Evolutionary conservation across 208 protist genomes (phyloP).

Genomic region (Acanthamoeba castellanii): DNA sequence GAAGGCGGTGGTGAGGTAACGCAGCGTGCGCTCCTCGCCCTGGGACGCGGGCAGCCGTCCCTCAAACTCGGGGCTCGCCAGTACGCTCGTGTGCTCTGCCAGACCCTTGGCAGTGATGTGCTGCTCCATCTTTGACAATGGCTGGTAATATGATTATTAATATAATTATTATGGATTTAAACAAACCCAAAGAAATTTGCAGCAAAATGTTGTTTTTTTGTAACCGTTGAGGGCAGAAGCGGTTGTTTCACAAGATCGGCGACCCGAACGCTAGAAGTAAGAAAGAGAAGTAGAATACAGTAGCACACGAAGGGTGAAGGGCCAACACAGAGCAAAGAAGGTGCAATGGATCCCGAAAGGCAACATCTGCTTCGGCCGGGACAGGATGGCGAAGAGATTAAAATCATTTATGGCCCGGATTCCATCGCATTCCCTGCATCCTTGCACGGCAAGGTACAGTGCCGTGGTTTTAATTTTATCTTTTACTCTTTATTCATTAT

Average conservation of each 20-base stretch:
- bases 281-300: neutral
- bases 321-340: neutral
- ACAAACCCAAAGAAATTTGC: neutral
- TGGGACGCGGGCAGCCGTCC: neutral
- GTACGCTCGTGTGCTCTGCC: neutral
- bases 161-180: neutral
- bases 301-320: neutral
- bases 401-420: neutral
- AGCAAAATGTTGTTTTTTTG: neutral
- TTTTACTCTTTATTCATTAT: neutral
- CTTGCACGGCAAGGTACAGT: neutral
- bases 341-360: conserved; percentile 16
- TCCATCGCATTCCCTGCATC: neutral
- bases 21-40: conserved; percentile 7
- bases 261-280: neutral
- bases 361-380: neutral
- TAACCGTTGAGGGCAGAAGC: neutral
- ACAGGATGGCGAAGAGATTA: neutral
- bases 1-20: neutral
- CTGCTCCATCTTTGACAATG: neutral
- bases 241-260: neutral
- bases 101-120: neutral
- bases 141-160: neutral
- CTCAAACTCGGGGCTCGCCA: neutral
- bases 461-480: neutral